phyloP scores from a whole-genome alignment of 1,139 yeast genomes.

The Saccharomyces hybrid region DNA sequence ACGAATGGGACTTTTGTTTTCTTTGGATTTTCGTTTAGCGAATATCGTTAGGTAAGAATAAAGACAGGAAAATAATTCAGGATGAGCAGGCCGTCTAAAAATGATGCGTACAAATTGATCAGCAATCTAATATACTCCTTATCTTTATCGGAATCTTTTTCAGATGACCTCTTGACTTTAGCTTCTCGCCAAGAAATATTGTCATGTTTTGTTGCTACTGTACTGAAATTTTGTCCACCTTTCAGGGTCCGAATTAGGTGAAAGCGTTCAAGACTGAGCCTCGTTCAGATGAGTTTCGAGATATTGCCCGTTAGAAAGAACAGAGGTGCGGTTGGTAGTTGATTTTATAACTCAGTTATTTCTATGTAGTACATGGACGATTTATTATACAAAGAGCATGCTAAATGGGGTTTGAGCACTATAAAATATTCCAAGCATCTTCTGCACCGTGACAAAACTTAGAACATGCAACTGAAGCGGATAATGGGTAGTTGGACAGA shows the following conservation, averaged over 20 bases:
- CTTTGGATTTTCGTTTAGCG: neutral
- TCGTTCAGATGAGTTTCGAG: neutral
- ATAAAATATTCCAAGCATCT: conserved; percentile 87
- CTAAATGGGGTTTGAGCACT: conserved; percentile 9
- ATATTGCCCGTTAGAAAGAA: neutral
- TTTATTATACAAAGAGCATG: neutral
- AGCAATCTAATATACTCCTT: neutral
- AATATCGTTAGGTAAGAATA: neutral
- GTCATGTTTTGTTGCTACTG: neutral
- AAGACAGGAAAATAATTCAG: neutral
- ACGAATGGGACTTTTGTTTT: neutral
- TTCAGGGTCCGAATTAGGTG: neutral
- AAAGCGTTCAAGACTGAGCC: neutral
- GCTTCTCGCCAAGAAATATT: neutral
- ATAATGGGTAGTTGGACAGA: conserved; percentile 86
- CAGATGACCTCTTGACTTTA: neutral
- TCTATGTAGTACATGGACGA: neutral
- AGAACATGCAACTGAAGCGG: conserved; percentile 97
- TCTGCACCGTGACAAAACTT: conserved; percentile 98
- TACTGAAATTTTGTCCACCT: neutral
- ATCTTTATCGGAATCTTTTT: neutral
- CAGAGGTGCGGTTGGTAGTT: neutral
- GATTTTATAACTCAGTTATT: neutral
- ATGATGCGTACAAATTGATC: neutral
- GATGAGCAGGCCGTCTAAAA: too few relatives aligned